Evolutionary conservation across 352 stramenopile species (phyloP).

Genomic region (Nothophytophthora sp.): DNA sequence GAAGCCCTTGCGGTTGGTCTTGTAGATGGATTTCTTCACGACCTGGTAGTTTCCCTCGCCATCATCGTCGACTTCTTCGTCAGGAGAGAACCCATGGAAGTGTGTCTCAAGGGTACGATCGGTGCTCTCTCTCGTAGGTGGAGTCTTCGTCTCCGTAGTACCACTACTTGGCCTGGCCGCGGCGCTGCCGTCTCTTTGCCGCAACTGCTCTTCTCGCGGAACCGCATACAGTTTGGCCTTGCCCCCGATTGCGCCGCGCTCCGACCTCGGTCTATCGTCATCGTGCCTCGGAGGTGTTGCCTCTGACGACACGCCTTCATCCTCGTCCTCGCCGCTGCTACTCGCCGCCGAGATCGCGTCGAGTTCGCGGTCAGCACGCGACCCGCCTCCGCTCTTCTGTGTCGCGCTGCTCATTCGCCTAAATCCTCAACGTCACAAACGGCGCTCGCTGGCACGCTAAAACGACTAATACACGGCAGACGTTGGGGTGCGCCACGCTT

Average conservation of each 20-base stretch:
- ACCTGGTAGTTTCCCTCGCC: conserved; percentile 28
- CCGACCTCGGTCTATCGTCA: too few species aligned
- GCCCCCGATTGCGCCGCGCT: too few species aligned
- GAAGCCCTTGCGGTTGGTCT: conserved; percentile 41
- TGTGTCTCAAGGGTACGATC: conserved; percentile 6
- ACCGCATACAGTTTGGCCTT: too few species aligned
- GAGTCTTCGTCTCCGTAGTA: not conserved
- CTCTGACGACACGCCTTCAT: conserved; percentile 18
- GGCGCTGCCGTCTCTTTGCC: not conserved
- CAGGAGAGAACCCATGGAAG: conserved; percentile 30
- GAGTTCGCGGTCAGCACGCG: not conserved
- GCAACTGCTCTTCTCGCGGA: too few species aligned
- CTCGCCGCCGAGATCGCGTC: not conserved
- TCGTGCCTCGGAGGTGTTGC: too few species aligned
- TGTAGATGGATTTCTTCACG: conserved; percentile 76
- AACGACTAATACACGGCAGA: too few species aligned
- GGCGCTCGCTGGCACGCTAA: not conserved
- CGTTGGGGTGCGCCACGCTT: too few species aligned
- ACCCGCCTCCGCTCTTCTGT: conserved; percentile 12
- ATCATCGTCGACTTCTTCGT: conserved; percentile 16
- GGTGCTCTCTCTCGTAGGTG: not conserved
- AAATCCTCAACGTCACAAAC: not conserved
- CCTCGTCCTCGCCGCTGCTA: conserved; percentile 3
- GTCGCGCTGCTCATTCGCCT: conserved; percentile 16
- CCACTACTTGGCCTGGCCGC: not conserved